Conservation (phyloP, 2,329 filamentous ascomycete genomes). For the Cordyceps farinosa region DNA sequence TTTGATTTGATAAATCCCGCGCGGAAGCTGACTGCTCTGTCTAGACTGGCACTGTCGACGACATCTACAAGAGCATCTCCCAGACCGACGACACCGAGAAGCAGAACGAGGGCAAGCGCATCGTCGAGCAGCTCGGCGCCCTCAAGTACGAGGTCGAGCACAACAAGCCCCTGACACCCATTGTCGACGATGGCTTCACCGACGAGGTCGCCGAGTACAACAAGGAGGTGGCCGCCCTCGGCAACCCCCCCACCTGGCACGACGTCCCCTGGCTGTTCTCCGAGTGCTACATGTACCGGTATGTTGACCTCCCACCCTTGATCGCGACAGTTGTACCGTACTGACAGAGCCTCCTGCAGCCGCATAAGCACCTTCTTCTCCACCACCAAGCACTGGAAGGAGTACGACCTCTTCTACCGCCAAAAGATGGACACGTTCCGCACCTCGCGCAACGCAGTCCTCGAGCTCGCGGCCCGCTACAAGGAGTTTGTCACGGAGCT, state of each 20-base stretch:
- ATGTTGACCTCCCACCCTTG: not conserved
- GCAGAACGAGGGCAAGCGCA: constrained; percentile 76
- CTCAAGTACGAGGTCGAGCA: constrained; percentile 97
- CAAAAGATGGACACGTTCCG: constrained; percentile 92
- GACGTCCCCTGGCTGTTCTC: constrained; percentile 82
- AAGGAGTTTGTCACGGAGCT: constrained; percentile 68
- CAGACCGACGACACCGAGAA: constrained; percentile 59
- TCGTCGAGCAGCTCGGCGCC: constrained; percentile 72
- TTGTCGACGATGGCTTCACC: constrained; percentile 70
- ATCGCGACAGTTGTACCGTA: constrained; percentile 8
- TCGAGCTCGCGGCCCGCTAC: constrained; percentile 79
- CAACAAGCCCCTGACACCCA: constrained; percentile 71
- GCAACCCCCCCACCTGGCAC: constrained; percentile 70
- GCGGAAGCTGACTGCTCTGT: not conserved
- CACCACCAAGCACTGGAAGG: constrained; percentile 76
- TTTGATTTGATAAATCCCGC: constrained; percentile 25
- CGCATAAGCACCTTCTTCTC: constrained; percentile 78
- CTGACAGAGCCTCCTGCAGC: constrained; percentile 32
- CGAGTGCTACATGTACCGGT: constrained; percentile 84
- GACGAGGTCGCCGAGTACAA: constrained; percentile 88
- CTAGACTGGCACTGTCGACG: constrained; percentile 88
- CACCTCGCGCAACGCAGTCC: constrained; percentile 80
- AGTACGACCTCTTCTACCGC: constrained; percentile 82
- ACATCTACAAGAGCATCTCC: constrained; percentile 74
- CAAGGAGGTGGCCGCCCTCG: constrained; percentile 71